Evolutionary conservation across 768 basidiomycete species (phyloP).

Genomic region (Filobasidium wieringae): DNA sequence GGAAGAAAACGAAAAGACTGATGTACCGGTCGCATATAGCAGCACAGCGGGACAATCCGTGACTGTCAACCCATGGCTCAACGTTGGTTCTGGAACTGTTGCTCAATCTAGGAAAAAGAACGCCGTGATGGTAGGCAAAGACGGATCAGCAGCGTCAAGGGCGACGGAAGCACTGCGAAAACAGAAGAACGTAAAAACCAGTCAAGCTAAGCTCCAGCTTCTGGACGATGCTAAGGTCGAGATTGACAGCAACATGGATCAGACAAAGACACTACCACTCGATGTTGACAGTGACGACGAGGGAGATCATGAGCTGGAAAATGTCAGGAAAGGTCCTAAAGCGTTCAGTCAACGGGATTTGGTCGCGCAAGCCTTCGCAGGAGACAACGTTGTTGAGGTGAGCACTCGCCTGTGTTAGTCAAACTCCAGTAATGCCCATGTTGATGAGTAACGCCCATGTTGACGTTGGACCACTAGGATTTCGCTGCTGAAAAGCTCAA

Average conservation of each 20-base stretch:
- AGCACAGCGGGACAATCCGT: not conserved
- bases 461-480: conserved; percentile 44
- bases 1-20: too few relatives aligned
- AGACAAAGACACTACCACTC: conserved; percentile 8
- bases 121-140: conserved; percentile 58
- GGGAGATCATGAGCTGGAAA: conserved; percentile 22
- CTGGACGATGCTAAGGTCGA: conserved; percentile 69
- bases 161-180: conserved; percentile 67
- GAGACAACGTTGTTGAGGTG: conserved; percentile 88
- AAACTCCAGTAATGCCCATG: not conserved
- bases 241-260: conserved; percentile 45
- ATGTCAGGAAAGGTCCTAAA: conserved; percentile 41
- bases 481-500: conserved; percentile 72
- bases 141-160: conserved; percentile 51
- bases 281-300: conserved; percentile 60
- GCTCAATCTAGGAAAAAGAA: conserved; percentile 61
- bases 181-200: conserved; percentile 45
- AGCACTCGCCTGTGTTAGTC: conserved; percentile 20
- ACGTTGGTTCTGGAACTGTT: conserved; percentile 36
- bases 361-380: conserved; percentile 89
- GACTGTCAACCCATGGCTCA: conserved; percentile 69
- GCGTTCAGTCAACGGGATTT: conserved; percentile 85
- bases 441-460: not conserved
- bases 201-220: conserved; percentile 50
- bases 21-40: too few relatives aligned